Evolutionary conservation across 352 stramenopile species (phyloP).

Genomic region (Phytopythium litorale): DNA sequence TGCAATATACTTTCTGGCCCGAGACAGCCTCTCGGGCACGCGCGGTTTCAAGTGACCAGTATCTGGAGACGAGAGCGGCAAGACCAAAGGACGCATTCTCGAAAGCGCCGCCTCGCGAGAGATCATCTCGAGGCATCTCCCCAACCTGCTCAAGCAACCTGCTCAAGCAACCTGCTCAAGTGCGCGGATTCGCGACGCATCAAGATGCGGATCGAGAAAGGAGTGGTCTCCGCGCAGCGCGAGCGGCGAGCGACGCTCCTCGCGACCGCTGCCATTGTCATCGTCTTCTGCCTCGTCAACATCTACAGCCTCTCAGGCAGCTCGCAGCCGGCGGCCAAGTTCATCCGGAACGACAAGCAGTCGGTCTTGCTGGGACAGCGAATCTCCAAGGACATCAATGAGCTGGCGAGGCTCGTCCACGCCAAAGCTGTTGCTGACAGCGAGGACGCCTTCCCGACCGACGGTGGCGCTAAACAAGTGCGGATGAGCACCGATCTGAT

Average conservation of each 20-base stretch:
- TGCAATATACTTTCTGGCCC: background rate
- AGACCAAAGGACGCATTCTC: background rate
- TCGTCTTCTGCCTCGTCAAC: slow-evolving; percentile 1
- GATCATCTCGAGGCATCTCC: too few species aligned
- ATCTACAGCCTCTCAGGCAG: background rate
- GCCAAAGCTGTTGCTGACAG: background rate
- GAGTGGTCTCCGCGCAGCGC: background rate
- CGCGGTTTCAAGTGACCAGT: too few species aligned
- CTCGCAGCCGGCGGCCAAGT: background rate
- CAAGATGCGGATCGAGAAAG: background rate
- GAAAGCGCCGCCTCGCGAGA: background rate
- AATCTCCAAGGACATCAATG: background rate
- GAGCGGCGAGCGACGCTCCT: background rate
- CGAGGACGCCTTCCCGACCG: background rate
- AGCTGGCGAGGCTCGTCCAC: background rate
- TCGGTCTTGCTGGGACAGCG: background rate
- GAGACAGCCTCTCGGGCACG: background rate
- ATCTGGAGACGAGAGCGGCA: too few species aligned
- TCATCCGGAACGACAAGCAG: background rate
- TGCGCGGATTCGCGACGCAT: background rate
- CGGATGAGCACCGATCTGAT: background rate
- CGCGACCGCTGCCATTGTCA: background rate
- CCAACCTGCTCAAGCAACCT: too few species aligned
- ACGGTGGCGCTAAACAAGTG: background rate
- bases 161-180: too few species aligned